These are phyloP conservation scores for Nepenthes alata DNA, from an alignment of 179 eudicot genomes.

Conservation along the genomic window DNA sequence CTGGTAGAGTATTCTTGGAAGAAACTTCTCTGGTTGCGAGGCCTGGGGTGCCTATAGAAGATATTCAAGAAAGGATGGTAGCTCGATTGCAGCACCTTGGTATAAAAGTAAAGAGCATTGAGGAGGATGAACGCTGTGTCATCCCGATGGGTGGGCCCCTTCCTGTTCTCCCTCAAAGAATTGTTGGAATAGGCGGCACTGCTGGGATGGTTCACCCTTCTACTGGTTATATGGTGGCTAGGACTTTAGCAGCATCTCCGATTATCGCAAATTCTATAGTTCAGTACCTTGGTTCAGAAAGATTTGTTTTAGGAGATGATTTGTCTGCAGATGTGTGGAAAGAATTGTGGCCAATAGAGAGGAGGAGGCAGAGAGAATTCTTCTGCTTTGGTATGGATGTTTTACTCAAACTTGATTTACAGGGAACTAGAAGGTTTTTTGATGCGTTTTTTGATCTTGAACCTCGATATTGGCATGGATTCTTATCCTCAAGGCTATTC, in stretches of 20 bases:
- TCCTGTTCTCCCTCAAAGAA: constrained; percentile 89
- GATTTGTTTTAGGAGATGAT: constrained; percentile 28
- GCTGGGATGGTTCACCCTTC: constrained; percentile 99
- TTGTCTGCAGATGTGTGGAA: constrained; percentile 76
- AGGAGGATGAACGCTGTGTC: constrained; percentile 89
- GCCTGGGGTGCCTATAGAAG: constrained; percentile 66
- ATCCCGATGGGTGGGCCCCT: constrained; percentile 99
- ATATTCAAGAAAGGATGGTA: constrained; percentile 87
- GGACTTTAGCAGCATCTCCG: constrained; percentile 96
- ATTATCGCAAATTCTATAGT: constrained; percentile 74
- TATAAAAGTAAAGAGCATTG: constrained; percentile 70
- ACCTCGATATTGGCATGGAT: constrained; percentile 98
- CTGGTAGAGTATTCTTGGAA: constrained; percentile 69
- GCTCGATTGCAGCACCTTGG: constrained; percentile 79
- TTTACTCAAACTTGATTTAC: constrained; percentile 83
- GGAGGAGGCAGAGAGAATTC: constrained; percentile 90
- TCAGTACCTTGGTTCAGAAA: constrained; percentile 49
- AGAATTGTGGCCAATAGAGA: constrained; percentile 90
- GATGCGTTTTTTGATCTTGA: constrained; percentile 88
- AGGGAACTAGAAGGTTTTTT: constrained; percentile 79
- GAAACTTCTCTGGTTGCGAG: constrained; percentile 98
- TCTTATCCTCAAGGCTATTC: constrained; percentile 80
- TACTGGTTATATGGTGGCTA: constrained; percentile 96
- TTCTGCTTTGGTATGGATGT: constrained; percentile 99
- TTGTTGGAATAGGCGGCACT: constrained; percentile 94